Conservation (phyloP, 106 monocot species). For the Apostasia ramifera region DNA sequence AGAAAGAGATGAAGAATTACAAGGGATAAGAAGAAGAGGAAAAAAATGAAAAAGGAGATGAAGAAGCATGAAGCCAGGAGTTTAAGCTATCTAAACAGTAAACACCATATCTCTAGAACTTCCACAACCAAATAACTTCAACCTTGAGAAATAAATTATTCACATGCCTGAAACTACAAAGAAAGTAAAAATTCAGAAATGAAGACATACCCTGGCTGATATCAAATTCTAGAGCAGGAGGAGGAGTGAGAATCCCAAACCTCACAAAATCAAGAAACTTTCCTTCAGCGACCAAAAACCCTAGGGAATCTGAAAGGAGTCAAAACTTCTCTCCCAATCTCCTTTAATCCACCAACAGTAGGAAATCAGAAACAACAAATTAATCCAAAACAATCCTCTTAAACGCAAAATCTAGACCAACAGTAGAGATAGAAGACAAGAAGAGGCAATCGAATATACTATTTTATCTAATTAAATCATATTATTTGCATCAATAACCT, state of each 20-base stretch:
- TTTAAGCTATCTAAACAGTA: no score
- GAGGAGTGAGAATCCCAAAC: background rate
- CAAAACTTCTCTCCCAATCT: constrained; percentile 4
- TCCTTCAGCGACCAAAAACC: background rate
- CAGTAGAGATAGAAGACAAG: background rate
- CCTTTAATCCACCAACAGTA: background rate
- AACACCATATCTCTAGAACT: no score
- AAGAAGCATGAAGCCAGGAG: no score
- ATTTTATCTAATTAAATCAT: background rate
- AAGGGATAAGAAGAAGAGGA: no score
- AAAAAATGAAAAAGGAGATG: no score
- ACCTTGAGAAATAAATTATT: no score
- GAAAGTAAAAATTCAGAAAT: no score
- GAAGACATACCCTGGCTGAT: no score
- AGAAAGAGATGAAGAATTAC: no score
- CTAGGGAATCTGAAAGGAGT: constrained; percentile 14
- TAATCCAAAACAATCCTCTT: background rate
- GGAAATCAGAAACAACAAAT: background rate
- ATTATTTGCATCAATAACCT: background rate
- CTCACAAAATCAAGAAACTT: background rate
- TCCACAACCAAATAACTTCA: no score
- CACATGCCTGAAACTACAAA: no score
- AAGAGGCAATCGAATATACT: background rate
- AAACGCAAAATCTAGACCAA: background rate
- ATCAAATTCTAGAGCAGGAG: background rate